Base-by-base conservation (phyloP, 176 grass and related monocot genomes). In the Oryza longistaminata region DNA sequence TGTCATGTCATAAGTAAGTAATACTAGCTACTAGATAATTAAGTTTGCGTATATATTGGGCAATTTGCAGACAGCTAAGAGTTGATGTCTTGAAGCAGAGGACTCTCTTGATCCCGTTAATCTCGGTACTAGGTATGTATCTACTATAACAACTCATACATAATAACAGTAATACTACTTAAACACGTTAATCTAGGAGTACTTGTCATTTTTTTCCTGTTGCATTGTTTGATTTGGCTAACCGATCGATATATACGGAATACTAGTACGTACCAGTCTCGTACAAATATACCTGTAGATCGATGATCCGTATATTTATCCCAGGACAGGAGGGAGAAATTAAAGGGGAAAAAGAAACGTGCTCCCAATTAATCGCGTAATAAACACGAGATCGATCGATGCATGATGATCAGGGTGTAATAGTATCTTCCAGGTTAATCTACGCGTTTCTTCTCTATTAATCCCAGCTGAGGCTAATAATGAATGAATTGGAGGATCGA, bases 351-450 rank as follows among this genome's bases (percentile, higher is more conserved):
- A 62, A 62, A 62, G 21, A 62, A 62, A 62, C 58, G 66, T 69
- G 29, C 29, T 9, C 29, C 66, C 31, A 37, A 17, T 37, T 69
- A 35, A 69, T 69, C 66, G 66, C 66, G 75, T 26, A 44, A 0
- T 42, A 43, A 76, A 0, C 33, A 60, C 12, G 79, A 67, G 25
- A 48, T 21, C 17, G 16, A 53, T 55, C 16, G 5, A 33, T 7
- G 29, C 29, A 31, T 5, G 34, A 35, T 40, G 21, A 62, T 21
- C 4, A 58, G 53, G 53, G 58, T 61, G 3, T 53, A 19, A 11
- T 37, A 37, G 35, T 34, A 81, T 74, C 81, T 83, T 83, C 11
- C 25, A 64, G 21, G 44, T 64, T 83, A 83, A 46, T 83, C 25
- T 24, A 8, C 19, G 34, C 53, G 53, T 58, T 31, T 31, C 29